Percentiles rank a stretch among this genome's conserved stretches.
Conservation (phyloP, 2,329 filamentous ascomycete genomes). For the Colletotrichum scovillei region DNA sequence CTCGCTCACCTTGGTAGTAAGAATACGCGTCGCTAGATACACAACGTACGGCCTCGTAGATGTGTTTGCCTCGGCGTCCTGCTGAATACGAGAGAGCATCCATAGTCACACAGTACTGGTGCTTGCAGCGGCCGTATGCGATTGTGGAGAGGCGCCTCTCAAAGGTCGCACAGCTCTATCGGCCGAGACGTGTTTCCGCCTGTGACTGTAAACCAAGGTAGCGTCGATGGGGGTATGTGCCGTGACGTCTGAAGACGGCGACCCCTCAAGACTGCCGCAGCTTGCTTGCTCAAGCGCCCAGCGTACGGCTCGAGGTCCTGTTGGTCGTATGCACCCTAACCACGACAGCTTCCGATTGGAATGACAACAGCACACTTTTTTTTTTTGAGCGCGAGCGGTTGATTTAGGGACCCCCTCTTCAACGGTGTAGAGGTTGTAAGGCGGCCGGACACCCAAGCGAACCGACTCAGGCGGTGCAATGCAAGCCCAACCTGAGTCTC, state of each 20-base stretch:
- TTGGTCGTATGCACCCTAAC: constrained; percentile 22
- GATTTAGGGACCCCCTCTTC: not conserved
- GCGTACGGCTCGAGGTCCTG: constrained; percentile 11
- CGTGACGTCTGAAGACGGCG: constrained; percentile 33
- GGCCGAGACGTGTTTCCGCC: constrained; percentile 32
- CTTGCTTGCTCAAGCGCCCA: constrained; percentile 29
- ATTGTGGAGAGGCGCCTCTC: constrained; percentile 21
- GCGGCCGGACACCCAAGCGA: constrained; percentile 18
- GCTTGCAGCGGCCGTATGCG: constrained; percentile 29
- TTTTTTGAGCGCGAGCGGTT: not conserved
- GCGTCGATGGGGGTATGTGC: constrained; percentile 10
- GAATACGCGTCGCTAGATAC: not conserved
- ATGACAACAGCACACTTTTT: constrained; percentile 17
- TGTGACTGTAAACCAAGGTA: constrained; percentile 1
- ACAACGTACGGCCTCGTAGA: not conserved
- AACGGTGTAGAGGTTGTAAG: constrained; percentile 12
- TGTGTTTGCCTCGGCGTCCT: not conserved
- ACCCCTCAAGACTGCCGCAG: constrained; percentile 24
- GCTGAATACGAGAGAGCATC: constrained; percentile 8
- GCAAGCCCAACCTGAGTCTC: constrained; percentile 23
- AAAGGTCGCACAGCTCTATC: constrained; percentile 31
- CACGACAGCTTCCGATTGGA: constrained; percentile 26
- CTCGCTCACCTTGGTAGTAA: not conserved
- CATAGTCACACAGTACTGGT: not conserved
- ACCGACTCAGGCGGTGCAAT: constrained; percentile 14